These are phyloP conservation scores for Seiridium unicorne DNA, from an alignment of 2,329 filamentous ascomycete species.

Conservation along the genomic window DNA sequence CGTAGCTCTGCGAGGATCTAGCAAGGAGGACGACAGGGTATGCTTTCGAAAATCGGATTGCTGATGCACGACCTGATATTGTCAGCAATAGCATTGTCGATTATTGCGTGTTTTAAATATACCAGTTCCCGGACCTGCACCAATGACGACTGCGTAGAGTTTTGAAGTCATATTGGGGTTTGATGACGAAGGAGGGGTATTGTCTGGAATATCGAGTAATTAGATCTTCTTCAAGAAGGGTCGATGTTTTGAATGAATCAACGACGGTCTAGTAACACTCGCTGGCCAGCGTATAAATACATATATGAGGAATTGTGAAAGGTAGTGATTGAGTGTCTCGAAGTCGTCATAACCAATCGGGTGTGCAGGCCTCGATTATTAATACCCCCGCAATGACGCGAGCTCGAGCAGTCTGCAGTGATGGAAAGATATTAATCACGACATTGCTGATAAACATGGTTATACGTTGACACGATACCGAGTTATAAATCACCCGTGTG, in stretches of 20 bases:
- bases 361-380: not conserved
- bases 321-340: not conserved
- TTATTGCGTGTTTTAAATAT: slow-evolving; percentile 5
- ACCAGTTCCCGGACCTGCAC: slow-evolving; percentile 66
- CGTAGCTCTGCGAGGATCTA: slow-evolving; percentile 63
- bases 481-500: not conserved
- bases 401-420: not conserved
- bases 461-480: not conserved
- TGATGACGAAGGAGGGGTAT: not conserved
- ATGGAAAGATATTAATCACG: not conserved
- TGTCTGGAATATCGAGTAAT: not conserved
- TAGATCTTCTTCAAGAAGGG: too few relatives aligned
- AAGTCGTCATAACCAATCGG: slow-evolving; percentile 1
- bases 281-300: not conserved
- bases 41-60: slow-evolving; percentile 56
- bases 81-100: too few relatives aligned
- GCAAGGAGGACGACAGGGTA: slow-evolving; percentile 76
- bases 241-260: too few relatives aligned
- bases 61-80: slow-evolving; percentile 41
- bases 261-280: too few relatives aligned
- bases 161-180: slow-evolving; percentile 26
- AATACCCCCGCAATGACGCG: slow-evolving; percentile 6
- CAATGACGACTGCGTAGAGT: slow-evolving; percentile 66
- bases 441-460: not conserved
- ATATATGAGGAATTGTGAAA: not conserved